These are phyloP conservation scores for Ceratocystis harringtonii DNA, from an alignment of 2,329 filamentous ascomycete species.

Conservation along the genomic window DNA sequence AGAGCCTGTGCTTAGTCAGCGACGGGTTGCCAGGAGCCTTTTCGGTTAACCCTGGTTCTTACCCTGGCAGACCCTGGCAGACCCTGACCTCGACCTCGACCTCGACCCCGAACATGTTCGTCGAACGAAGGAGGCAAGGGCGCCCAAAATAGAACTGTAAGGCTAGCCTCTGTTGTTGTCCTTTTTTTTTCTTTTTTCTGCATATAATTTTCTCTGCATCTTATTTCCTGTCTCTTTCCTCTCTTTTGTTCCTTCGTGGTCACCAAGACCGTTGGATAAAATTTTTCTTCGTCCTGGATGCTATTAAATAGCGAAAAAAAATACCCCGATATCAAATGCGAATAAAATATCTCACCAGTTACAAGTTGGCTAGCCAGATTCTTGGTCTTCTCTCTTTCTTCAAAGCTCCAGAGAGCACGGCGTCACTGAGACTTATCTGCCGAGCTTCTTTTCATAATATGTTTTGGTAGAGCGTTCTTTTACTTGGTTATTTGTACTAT, in stretches of 20 bases:
- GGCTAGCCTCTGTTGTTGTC: neutral
- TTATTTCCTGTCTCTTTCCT: neutral
- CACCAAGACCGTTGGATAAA: neutral
- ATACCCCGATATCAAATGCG: neutral
- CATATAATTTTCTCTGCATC: neutral
- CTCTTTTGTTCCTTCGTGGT: neutral
- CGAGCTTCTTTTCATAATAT: neutral
- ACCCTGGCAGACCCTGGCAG: neutral
- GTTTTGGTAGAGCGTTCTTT: neutral
- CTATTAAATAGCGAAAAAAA: neutral
- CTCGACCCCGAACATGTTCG: neutral
- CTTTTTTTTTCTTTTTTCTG: neutral
- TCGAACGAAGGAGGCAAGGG: neutral
- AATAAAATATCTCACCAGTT: slow-evolving; percentile 5
- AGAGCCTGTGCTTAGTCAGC: neutral
- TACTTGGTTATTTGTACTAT: neutral
- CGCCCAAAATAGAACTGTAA: neutral
- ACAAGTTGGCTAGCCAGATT: neutral
- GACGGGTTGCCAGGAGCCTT: too few species aligned
- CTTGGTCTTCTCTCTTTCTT: neutral
- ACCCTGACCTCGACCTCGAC: neutral
- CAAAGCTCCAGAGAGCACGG: neutral
- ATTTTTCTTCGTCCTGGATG: neutral
- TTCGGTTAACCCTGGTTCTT: neutral
- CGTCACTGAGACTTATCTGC: neutral